Base-by-base conservation (phyloP, 148 eudicot species). In the Fagopyrum homotropicum region DNA sequence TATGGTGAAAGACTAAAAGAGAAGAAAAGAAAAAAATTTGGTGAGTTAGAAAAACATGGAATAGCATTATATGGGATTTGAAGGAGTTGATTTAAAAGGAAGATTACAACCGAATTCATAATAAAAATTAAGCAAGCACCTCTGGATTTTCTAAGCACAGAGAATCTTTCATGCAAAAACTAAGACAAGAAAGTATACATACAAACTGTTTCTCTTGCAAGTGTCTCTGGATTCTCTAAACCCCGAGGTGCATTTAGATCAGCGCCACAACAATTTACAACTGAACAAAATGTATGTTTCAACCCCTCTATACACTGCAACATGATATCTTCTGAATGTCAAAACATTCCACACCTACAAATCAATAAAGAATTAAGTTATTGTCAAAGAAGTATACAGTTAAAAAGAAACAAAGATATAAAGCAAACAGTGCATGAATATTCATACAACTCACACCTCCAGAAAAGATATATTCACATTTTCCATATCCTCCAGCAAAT, bases 241-340 rank as follows among this genome's bases (percentile, higher is more conserved):
- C 83, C 80, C 43, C 61, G 49, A 16, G 77, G 83, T 49, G 69
- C 74, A 54, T 77, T 82, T 70, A 80, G 35, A 12, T 85, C 88
- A 55, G 81, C 54, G 59, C 79, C 83, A 75, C 83, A 85, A 60
- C 88, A 85, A 77, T 77, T 78, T 44, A 77, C 76, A 64, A 80
- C 71, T 29, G 72, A 56, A 72, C 73, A 72, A 66, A 76, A 66
- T 73, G 73, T 71, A 76, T 77, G 85, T 75, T 82, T 82, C 61
- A 82, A 46, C 45, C 85, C 82, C 46, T 76, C 88, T 78, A 85
- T 8, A 79, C 81, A 82, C 85, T 78, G 88, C 80, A 82, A 50
- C 88, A 85, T 85, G 82, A 55, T 85, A 64, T 66, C 57, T 57
- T 68, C 77, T 77, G 45, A 51, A 45, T 57, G 70, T 78, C 82